A percentile compares a stretch with the other conserved stretches of the same genome.
phyloP scores from a whole-genome alignment of 345 rosid genomes.

The Rhizophora apiculata region DNA sequence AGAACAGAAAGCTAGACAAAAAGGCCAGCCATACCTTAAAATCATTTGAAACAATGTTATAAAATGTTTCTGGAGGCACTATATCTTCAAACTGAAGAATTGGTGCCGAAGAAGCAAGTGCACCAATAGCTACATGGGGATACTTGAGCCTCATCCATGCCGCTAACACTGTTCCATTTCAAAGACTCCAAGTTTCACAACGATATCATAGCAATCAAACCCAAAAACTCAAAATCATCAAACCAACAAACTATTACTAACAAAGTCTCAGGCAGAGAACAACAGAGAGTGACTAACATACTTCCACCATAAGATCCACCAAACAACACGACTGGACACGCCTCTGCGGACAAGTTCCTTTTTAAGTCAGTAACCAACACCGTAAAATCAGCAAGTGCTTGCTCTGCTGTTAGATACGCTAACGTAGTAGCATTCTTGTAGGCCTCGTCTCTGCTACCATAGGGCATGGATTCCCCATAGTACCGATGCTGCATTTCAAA shows the following conservation, averaged over 20 bases:
- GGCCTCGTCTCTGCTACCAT: constrained; percentile 61
- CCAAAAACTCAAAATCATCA: no score
- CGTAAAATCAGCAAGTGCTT: constrained; percentile 90
- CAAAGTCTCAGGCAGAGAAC: background rate
- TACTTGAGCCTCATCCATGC: constrained; percentile 98
- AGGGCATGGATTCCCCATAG: constrained; percentile 80
- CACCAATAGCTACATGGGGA: constrained; percentile 86
- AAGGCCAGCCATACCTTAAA: constrained; percentile 46
- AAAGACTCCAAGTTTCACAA: constrained; percentile 1
- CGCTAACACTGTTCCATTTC: constrained; percentile 69
- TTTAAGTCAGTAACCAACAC: constrained; percentile 66
- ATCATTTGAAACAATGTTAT: constrained; percentile 76
- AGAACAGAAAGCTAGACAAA: background rate
- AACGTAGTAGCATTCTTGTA: constrained; percentile 64
- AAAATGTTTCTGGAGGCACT: constrained; percentile 79
- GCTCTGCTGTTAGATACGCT: constrained; percentile 77
- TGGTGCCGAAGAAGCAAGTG: constrained; percentile 91
- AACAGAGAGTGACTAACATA: constrained; percentile 25
- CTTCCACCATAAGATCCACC: constrained; percentile 99
- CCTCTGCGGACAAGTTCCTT: constrained; percentile 77
- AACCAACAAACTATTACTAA: background rate
- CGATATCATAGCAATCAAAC: no score
- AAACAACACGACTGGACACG: constrained; percentile 77
- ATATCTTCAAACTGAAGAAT: constrained; percentile 92
- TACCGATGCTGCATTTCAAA: constrained; percentile 61